Base-by-base conservation (phyloP, 108 stramenopile genomes). In the Fragilariopsis cylindrus region DNA sequence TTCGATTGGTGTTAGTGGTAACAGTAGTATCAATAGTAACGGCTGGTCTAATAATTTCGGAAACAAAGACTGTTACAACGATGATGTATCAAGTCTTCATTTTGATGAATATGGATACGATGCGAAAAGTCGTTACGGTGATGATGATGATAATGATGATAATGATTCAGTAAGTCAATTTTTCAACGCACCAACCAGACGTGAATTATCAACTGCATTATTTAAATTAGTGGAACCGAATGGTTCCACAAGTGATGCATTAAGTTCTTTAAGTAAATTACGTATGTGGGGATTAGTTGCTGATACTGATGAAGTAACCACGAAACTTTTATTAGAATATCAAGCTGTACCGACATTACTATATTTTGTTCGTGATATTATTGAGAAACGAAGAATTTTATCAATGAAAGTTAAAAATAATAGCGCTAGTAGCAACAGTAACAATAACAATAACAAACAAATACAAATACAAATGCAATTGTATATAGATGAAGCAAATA, bases 41-140 rank as follows among this genome's bases (percentile, higher is more conserved):
- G 13, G 50, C 50, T 13, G 50, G 50, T 13, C 9, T 13, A 52
- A 1, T 9, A 52, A 62, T 30, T 30, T 1, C 43, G 30, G 8
- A 7, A 2, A 62, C 60, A 5, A 41, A n/a, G 43, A 45, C 39
- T 63, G 11, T 40, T 3, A 45, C 3, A 7, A n/a, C 8, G 62
- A 63, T 40, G 62, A 63, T 45, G 42, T 63, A 41, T 63, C 62
- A 5, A 63, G 62, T 43, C 62, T 63, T 44, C 62, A 63, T 45
- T 63, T 6, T 41, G 62, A 63, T n/a, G 43, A 63, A 45, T 63
- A 45, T 44, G 62, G 62, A 4, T 63, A 63, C 62, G 62, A 63
- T 41, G 11, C 11, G 21, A 21, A 60, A 40, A 21, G 7, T 4
- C 4, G 21, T 21, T 5, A 7, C 21, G 19, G 0, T 5, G 6